phyloP scores from a whole-genome alignment of 768 basidiomycete species.

The Trametes elegans region DNA sequence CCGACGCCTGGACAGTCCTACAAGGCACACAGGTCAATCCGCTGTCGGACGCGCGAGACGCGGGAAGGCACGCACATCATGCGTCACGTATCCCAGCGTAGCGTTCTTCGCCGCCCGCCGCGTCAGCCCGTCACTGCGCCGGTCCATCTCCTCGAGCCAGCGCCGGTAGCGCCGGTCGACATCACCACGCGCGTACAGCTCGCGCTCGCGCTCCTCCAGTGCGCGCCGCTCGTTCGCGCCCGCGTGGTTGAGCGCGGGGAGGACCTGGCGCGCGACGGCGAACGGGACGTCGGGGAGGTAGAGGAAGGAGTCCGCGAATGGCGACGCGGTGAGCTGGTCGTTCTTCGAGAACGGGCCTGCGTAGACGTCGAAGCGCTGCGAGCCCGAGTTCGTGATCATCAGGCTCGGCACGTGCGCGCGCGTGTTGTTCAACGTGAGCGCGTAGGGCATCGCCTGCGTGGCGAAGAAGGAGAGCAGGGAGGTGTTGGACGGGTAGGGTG shows the following conservation, averaged over 20 bases:
- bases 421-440: constrained; percentile 61
- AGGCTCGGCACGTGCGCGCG: constrained; percentile 58
- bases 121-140: constrained; percentile 34
- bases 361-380: constrained; percentile 65
- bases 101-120: constrained; percentile 46
- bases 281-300: constrained; percentile 57
- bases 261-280: constrained; percentile 48
- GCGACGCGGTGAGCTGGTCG: constrained; percentile 74
- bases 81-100: constrained; percentile 75
- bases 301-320: constrained; percentile 64
- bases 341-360: constrained; percentile 74
- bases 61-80: constrained; percentile 59
- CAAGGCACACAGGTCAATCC: too few relatives aligned
- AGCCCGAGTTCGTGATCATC: constrained; percentile 64
- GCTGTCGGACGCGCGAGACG: too few relatives aligned
- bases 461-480: constrained; percentile 62
- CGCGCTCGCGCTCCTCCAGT: constrained; percentile 34
- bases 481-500: constrained; percentile 58
- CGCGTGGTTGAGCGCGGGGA: constrained; percentile 50
- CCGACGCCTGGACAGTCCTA: constrained; percentile 70
- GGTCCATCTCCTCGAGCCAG: constrained; percentile 62
- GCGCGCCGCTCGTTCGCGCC: constrained; percentile 38
- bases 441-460: constrained; percentile 52
- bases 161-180: constrained; percentile 48
- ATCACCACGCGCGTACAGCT: constrained; percentile 46